Conservation (phyloP, 768 basidiomycete species). For the Gyrodon lividus region DNA sequence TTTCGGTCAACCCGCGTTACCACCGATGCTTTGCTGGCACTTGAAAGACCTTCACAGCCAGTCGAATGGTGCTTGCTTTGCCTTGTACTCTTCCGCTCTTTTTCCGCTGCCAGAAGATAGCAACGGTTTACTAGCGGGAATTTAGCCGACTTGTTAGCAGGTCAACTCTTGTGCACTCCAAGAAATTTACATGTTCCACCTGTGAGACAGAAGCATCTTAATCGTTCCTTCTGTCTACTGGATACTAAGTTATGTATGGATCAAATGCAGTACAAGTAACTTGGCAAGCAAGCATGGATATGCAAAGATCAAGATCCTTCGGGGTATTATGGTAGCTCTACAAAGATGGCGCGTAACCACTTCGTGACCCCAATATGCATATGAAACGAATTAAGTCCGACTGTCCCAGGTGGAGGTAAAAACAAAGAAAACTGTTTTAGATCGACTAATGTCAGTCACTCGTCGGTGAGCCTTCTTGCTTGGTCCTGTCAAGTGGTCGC, state of each 20-base stretch:
- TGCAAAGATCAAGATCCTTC: slow-evolving; percentile 9
- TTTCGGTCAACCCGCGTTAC: slow-evolving; percentile 20
- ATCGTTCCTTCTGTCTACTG: background rate
- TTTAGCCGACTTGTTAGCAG: too few relatives aligned
- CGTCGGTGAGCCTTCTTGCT: slow-evolving; percentile 2
- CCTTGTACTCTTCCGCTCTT: slow-evolving; percentile 21
- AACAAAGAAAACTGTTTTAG: background rate
- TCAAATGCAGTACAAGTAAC: background rate
- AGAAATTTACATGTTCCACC: slow-evolving; percentile 7
- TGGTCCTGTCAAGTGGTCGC: slow-evolving; percentile 3
- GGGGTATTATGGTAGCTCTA: slow-evolving; percentile 23
- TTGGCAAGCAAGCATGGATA: background rate
- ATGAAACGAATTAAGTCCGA: slow-evolving; percentile 8
- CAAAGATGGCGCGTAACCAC: slow-evolving; percentile 10
- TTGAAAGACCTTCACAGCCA: background rate
- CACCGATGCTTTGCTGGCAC: slow-evolving; percentile 7
- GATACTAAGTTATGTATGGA: background rate
- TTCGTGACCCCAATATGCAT: slow-evolving; percentile 4
- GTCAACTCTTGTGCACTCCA: too few relatives aligned
- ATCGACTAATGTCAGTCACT: background rate
- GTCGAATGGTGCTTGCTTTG: background rate
- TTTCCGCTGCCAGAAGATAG: slow-evolving; percentile 7
- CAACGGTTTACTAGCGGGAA: too few relatives aligned
- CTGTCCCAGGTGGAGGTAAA: background rate
- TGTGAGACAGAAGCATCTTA: too few relatives aligned